These are phyloP conservation scores for Scenedesmus sp. DNA, from an alignment of 163 green algal genomes.

Conservation along the genomic window DNA sequence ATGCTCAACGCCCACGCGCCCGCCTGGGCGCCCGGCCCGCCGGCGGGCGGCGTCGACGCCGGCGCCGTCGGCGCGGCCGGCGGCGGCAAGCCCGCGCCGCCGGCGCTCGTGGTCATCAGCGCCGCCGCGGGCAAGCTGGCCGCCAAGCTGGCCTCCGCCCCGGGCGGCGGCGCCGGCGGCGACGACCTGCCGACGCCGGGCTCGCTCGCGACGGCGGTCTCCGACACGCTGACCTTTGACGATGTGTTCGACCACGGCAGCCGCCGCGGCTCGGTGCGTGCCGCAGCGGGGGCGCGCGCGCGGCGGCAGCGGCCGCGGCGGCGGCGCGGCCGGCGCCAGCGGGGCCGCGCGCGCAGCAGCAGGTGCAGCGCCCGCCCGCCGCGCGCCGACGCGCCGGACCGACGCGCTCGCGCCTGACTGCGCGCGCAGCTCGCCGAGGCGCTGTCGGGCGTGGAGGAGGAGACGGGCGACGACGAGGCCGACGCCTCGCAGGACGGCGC, in stretches of 20 bases:
- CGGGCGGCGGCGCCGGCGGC: too few species aligned
- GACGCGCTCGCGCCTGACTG: not conserved
- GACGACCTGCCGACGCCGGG: too few species aligned
- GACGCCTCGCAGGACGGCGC: not conserved
- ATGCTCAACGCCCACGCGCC: too few species aligned
- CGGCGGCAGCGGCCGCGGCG: not conserved
- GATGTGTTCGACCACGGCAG: conserved; percentile 40
- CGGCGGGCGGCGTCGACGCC: too few species aligned
- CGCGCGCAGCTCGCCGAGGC: not conserved
- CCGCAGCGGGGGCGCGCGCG: too few species aligned
- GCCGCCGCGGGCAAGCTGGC: too few species aligned
- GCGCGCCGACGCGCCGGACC: not conserved
- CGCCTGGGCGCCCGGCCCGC: too few species aligned
- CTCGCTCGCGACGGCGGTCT: not conserved
- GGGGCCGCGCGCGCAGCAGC: not conserved
- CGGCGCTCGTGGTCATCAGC: too few species aligned
- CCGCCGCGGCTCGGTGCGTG: conserved; percentile 33
- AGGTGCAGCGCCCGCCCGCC: not conserved
- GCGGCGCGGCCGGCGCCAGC: not conserved
- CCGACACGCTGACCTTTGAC: conserved; percentile 34
- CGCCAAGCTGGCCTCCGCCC: too few species aligned
- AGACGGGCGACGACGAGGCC: not conserved
- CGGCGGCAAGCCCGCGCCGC: too few species aligned
- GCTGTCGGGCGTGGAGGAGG: not conserved
- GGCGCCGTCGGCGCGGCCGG: too few species aligned